Evolutionary conservation across 2,329 filamentous ascomycete species (phyloP), one percentile per base, ranked within the genome.

Genomic region (Fusarium cicatricum): DNA sequence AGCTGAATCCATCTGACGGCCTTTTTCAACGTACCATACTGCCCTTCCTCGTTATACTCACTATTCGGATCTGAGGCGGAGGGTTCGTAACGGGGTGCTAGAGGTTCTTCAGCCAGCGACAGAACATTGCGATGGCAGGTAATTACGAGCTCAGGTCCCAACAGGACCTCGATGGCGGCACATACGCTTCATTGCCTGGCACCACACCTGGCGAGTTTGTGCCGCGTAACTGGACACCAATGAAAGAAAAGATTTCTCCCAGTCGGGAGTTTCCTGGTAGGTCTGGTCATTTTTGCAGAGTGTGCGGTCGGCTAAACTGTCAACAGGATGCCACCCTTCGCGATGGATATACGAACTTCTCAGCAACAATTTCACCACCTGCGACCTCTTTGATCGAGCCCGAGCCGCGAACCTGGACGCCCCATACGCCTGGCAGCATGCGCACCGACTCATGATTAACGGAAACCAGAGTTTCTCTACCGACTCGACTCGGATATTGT

Each of bases 261-360:
- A 53, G 60, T 10, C 59, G 61, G 44, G 69, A 71, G 29, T 55
- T 66, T 14, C 54, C 64, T 41, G 74, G 74, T 71, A 68, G 39
- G 68, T 59, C 11, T 29, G 16, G 8, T 26, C 23, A 29, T 10
- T 10, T 49, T 21, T 40, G 21, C 6, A 10, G 16, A 14, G 14
- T n/a, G 34, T 31, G 43, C 23, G 4, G 15, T 33, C 32, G 26
- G 33, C 66, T 65, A 60, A 69, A 15, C 17, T 4, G 31, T 16
- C 16, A 32, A 5, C 17, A 76, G 74, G 74, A 45, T 74, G 71
- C 38, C 72, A 77, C 43, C 75, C 76, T 6, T 74, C 74, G 38
- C 73, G 76, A 64, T 78, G 76, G 76, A 69, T 78, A 32, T 71
- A 76, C 58, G 76, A 78, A 46, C 62, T 78, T 9, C 59, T 72